phyloP scores from a whole-genome alignment of 176 grass and related monocot species.

The Tuctoria greenei region DNA sequence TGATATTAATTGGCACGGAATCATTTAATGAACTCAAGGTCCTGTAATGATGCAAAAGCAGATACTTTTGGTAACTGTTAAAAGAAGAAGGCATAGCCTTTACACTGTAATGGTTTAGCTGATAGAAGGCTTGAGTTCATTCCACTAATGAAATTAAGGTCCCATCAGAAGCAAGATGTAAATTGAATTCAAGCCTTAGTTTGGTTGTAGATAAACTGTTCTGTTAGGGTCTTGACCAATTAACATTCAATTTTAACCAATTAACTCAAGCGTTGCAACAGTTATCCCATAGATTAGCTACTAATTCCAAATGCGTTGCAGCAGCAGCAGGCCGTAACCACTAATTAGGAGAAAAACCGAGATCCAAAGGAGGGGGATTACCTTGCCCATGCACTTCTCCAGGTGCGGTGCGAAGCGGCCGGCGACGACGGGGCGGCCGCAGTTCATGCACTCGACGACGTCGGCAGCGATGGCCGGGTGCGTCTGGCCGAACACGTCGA shows the following conservation, averaged over 20 bases:
- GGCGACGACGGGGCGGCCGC: slow-evolving; percentile 65
- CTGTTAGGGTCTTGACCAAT: background rate
- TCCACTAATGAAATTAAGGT: background rate
- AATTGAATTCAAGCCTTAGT: background rate
- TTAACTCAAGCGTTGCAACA: no score
- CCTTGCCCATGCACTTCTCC: slow-evolving; percentile 99
- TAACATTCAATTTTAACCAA: no score
- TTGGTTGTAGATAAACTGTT: background rate
- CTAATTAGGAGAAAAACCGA: background rate
- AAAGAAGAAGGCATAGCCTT: slow-evolving; percentile 25
- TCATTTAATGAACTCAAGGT: background rate
- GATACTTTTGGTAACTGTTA: background rate
- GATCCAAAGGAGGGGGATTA: slow-evolving; percentile 23
- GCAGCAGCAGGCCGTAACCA: background rate
- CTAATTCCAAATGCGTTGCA: no score
- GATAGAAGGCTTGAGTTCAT: background rate
- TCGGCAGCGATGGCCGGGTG: slow-evolving; percentile 80
- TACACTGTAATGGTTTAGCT: background rate
- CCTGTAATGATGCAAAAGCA: background rate
- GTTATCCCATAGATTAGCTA: background rate
- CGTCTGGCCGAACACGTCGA: slow-evolving; percentile 79
- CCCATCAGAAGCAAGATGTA: background rate
- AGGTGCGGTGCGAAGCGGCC: slow-evolving; percentile 94
- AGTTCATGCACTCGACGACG: slow-evolving; percentile 89
- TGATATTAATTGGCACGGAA: background rate